Evolutionary conservation across 139 green algal species (phyloP), one percentile per base, ranked within the genome.

Genomic region (Chlamydomonas schloesseri): DNA sequence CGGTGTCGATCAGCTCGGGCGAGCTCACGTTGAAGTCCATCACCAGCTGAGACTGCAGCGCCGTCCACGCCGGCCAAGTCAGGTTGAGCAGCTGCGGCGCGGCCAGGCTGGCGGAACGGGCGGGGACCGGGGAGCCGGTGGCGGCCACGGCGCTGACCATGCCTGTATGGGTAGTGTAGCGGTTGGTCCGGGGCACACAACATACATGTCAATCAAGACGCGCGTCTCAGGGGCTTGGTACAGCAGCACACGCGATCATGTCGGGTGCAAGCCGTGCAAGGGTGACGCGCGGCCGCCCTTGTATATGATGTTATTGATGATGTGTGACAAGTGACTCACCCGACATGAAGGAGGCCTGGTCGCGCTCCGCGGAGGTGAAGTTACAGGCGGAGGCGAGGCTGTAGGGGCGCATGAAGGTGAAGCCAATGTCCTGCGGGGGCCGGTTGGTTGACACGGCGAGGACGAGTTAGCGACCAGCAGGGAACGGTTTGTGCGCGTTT

Each of bases 371-470:
- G 70, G 36, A 36, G 70, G 33, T 75, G 70, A 55, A 55, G 34
- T 17, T 36, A 34, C 70, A 75, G 23, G 23, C n/a, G 9, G 8
- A 33, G 70, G 50, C 50, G 15, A 34, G 34, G 13, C 10, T 55
- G 70, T 57, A 75, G 34, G 70, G 70, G 34, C 21, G 34, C 70
- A 75, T 75, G 34, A 75, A 75, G 10, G 70, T 34, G 17, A 75
- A 55, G 34, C 14, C 34, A 75, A 75, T 10, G 15, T 75, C 70
- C 70, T 75, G 70, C 34, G 13, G 34, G 10, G 6, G n/a, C n/a
- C n/a, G n/a, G n/a, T n/a, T n/a, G n/a, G n/a, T n/a, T n/a, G n/a
- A n/a, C n/a, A n/a, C n/a, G n/a, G n/a, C n/a, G n/a, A n/a, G n/a
- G n/a, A n/a, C n/a, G n/a, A n/a, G n/a, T n/a, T n/a, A n/a, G n/a